Conservation (phyloP, 2,329 filamentous ascomycete genomes). For the Colletotrichum lentis region DNA sequence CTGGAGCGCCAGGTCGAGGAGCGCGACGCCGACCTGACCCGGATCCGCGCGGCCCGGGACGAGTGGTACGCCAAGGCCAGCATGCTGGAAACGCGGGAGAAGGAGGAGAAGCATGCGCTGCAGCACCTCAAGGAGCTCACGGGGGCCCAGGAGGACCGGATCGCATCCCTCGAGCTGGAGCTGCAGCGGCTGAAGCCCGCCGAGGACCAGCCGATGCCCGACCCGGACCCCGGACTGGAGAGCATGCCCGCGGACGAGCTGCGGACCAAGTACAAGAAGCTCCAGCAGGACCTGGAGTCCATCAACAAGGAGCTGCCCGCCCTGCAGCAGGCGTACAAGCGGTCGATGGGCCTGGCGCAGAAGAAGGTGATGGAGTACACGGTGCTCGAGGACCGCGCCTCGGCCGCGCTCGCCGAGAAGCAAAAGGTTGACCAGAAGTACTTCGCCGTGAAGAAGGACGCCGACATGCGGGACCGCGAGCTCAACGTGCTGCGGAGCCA, state of each 20-base stretch:
- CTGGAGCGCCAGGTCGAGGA: constrained; percentile 82
- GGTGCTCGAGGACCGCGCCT: constrained; percentile 79
- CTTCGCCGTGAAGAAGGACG: constrained; percentile 93
- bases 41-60: constrained; percentile 84
- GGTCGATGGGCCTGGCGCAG: constrained; percentile 81
- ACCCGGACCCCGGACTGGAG: constrained; percentile 60
- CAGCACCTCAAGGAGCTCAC: constrained; percentile 83
- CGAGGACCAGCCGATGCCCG: constrained; percentile 57
- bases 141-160: constrained; percentile 80
- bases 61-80: constrained; percentile 84
- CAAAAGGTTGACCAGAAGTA: constrained; percentile 98
- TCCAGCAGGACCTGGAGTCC: constrained; percentile 82
- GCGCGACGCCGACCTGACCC: constrained; percentile 83
- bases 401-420: constrained; percentile 83
- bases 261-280: constrained; percentile 73
- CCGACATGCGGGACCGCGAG: constrained; percentile 84
- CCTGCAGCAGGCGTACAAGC: constrained; percentile 90
- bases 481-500: constrained; percentile 81
- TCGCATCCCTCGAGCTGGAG: constrained; percentile 83
- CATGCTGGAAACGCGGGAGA: constrained; percentile 80
- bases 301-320: constrained; percentile 88
- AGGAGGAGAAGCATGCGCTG: constrained; percentile 74
- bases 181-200: constrained; percentile 71
- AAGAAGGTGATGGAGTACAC: constrained; percentile 85
- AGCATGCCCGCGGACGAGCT: constrained; percentile 74